These are phyloP conservation scores for Heterobasidion parviporum DNA, from an alignment of 1,284 basidiomycete genomes.

Conservation along the genomic window DNA sequence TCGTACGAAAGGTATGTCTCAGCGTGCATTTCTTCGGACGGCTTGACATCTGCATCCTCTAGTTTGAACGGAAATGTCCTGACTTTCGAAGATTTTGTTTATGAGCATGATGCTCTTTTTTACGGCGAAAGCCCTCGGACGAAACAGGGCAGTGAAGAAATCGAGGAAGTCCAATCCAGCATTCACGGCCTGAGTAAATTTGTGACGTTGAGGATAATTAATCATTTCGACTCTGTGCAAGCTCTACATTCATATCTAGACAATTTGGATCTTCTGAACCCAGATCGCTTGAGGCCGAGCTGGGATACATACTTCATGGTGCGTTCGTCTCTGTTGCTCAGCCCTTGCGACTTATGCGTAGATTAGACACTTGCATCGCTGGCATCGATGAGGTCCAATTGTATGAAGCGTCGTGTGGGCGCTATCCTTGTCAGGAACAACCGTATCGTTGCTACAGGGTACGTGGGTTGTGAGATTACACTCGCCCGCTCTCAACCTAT, in stretches of 20 bases:
- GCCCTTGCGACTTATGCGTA: not conserved
- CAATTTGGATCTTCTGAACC: conserved; percentile 58
- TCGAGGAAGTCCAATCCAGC: not conserved
- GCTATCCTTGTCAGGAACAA: conserved; percentile 85
- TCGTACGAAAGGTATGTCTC: conserved; percentile 33
- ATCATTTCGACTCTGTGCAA: conserved; percentile 52
- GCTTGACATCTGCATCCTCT: conserved; percentile 2
- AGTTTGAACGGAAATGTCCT: conserved; percentile 12
- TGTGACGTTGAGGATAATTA: conserved; percentile 63
- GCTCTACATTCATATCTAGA: conserved; percentile 62
- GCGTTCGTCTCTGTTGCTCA: conserved; percentile 12
- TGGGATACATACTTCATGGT: conserved; percentile 99
- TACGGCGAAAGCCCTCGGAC: conserved; percentile 15
- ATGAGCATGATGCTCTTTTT: conserved; percentile 20
- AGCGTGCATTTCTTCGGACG: not conserved
- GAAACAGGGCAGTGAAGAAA: not conserved
- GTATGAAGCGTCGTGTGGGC: conserved; percentile 96
- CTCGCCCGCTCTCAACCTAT: not conserved
- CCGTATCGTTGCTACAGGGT: conserved; percentile 90
- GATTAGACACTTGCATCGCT: conserved; percentile 75
- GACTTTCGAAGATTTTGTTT: conserved; percentile 46
- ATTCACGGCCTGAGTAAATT: conserved; percentile 38
- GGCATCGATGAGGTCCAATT: conserved; percentile 85
- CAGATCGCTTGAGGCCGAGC: conserved; percentile 71
- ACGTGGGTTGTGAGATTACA: conserved; percentile 12